A percentile compares a stretch with the other conserved stretches of the same genome.
Evolutionary conservation across 2,329 filamentous ascomycete species (phyloP).

Genomic region (Colletotrichum phormii): DNA sequence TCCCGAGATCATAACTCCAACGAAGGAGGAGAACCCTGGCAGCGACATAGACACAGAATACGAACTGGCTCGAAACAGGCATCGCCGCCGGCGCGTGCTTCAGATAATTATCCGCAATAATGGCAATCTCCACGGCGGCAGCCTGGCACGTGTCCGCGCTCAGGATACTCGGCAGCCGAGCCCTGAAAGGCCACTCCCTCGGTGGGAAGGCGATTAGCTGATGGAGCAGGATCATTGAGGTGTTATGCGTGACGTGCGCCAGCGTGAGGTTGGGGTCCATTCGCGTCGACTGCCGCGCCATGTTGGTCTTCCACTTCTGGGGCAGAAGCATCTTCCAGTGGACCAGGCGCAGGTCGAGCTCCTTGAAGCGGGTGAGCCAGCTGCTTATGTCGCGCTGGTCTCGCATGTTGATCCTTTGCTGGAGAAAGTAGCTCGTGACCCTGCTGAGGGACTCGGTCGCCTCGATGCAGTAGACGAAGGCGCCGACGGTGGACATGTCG

Average conservation of each 20-base stretch:
- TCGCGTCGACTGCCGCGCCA: slow-evolving; percentile 40
- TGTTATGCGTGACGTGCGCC: slow-evolving; percentile 61
- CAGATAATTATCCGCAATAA: slow-evolving; percentile 59
- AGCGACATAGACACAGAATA: slow-evolving; percentile 59
- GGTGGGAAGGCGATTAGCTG: slow-evolving; percentile 59
- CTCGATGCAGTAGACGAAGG: slow-evolving; percentile 59
- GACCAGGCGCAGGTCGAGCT: slow-evolving; percentile 57
- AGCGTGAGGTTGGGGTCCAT: slow-evolving; percentile 63
- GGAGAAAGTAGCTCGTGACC: slow-evolving; percentile 58
- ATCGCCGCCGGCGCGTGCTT: slow-evolving; percentile 45
- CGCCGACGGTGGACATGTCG: slow-evolving; percentile 53
- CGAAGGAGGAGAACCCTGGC: slow-evolving; percentile 54
- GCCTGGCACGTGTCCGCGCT: slow-evolving; percentile 61
- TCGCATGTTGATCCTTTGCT: slow-evolving; percentile 53
- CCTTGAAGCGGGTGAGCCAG: slow-evolving; percentile 60
- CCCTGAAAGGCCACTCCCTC: slow-evolving; percentile 42
- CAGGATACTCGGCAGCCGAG: slow-evolving; percentile 53
- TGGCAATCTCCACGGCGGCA: slow-evolving; percentile 58
- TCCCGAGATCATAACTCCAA: slow-evolving; percentile 41
- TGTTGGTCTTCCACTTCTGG: slow-evolving; percentile 52
- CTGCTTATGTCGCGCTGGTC: slow-evolving; percentile 53
- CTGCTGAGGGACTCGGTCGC: slow-evolving; percentile 58
- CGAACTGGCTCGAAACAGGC: slow-evolving; percentile 52
- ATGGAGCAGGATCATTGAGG: slow-evolving; percentile 61
- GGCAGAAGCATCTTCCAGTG: slow-evolving; percentile 60